Conservation (phyloP, 768 basidiomycete species). For the Chlorophyllum brunneum region DNA sequence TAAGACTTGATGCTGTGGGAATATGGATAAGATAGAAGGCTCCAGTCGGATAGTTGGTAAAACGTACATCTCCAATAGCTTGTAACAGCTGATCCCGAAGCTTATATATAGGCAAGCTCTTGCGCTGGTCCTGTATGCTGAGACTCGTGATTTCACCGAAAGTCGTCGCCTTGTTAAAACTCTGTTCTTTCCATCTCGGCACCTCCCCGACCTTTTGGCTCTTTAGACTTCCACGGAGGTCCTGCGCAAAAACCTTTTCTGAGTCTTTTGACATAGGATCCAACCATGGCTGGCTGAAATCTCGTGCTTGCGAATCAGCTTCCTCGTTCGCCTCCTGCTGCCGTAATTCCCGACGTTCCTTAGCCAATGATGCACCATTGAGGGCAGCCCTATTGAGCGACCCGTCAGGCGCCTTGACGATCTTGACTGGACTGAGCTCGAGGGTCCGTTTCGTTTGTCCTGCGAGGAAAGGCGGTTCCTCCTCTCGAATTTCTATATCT, state of each 20-base stretch:
- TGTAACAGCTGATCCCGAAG: slow-evolving; percentile 85
- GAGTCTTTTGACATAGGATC: slow-evolving; percentile 93
- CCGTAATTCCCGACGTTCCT: slow-evolving; percentile 90
- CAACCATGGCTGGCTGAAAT: slow-evolving; percentile 95
- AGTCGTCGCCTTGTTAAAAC: slow-evolving; percentile 93
- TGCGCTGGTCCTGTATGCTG: slow-evolving; percentile 92
- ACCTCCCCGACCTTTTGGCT: slow-evolving; percentile 81
- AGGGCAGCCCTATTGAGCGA: slow-evolving; percentile 94
- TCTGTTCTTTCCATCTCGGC: slow-evolving; percentile 87
- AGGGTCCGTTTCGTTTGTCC: slow-evolving; percentile 96
- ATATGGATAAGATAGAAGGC: slow-evolving; percentile 11
- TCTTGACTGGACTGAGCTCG: slow-evolving; percentile 95
- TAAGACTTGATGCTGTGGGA: slow-evolving; percentile 83
- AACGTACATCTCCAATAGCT: slow-evolving; percentile 82
- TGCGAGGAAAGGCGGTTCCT: slow-evolving; percentile 92
- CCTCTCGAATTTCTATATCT: slow-evolving; percentile 95
- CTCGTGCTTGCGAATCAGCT: slow-evolving; percentile 90
- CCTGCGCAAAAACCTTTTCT: slow-evolving; percentile 91
- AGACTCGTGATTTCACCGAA: slow-evolving; percentile 90
- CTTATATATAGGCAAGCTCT: slow-evolving; percentile 91
- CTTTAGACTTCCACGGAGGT: slow-evolving; percentile 75
- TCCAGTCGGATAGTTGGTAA: slow-evolving; percentile 1
- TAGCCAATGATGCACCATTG: slow-evolving; percentile 88
- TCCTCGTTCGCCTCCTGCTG: slow-evolving; percentile 94
- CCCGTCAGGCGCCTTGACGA: slow-evolving; percentile 98